Conservation (phyloP, 352 stramenopile genomes). For the Pythium chondricola region DNA sequence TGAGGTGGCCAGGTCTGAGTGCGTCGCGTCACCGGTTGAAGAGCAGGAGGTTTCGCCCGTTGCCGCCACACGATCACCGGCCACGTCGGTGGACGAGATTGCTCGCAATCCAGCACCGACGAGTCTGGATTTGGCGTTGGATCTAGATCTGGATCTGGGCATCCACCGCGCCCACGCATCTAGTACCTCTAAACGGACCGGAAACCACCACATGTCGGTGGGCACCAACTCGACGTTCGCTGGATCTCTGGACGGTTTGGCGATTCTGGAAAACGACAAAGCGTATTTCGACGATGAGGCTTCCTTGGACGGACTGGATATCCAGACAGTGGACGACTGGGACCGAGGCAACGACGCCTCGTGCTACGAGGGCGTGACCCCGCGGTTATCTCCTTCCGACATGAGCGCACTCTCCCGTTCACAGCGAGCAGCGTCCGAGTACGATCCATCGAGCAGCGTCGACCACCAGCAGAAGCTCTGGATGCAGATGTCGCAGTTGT, state of each 20-base stretch:
- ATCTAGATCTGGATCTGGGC: no score
- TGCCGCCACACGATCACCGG: neutral
- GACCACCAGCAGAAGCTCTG: conserved; percentile 18
- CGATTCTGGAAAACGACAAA: neutral
- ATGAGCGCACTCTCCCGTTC: neutral
- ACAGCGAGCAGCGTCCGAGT: neutral
- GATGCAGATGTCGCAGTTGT: conserved; percentile 20
- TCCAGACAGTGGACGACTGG: conserved; percentile 21
- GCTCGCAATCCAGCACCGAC: neutral
- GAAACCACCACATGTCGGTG: neutral
- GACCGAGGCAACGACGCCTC: conserved; percentile 17
- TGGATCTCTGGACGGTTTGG: conserved; percentile 9
- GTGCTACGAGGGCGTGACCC: conserved; percentile 6
- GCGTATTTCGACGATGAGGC: neutral
- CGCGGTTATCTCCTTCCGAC: conserved; percentile 5
- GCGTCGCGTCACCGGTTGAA: neutral
- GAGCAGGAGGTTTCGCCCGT: neutral
- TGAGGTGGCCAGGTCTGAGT: conserved; percentile 9
- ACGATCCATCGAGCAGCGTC: neutral
- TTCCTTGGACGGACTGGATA: neutral
- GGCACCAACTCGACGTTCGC: conserved; percentile 7
- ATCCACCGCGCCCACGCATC: no score
- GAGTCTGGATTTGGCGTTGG: neutral
- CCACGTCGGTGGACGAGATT: neutral
- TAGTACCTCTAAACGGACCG: neutral